Evolutionary conservation across 1,284 basidiomycete species (phyloP).

Genomic region (Marasmius oreades): DNA sequence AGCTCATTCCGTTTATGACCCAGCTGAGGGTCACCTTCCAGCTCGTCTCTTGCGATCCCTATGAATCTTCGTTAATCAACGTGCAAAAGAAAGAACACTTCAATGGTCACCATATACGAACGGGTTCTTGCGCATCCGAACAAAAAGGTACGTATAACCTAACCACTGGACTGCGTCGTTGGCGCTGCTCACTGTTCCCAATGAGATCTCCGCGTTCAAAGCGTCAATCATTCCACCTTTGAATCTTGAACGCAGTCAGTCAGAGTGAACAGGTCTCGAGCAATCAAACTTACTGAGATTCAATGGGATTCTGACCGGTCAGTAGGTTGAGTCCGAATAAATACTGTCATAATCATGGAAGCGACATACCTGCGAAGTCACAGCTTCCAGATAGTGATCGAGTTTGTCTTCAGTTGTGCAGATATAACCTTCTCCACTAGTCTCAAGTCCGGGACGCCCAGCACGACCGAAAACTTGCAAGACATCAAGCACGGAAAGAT

Average conservation of each 20-base stretch:
- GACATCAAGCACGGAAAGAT: slow-evolving; percentile 94
- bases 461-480: slow-evolving; percentile 97
- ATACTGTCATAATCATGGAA: slow-evolving; percentile 3
- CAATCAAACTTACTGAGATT: slow-evolving; percentile 73
- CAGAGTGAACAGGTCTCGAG: slow-evolving; percentile 5
- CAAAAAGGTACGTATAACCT: slow-evolving; percentile 96
- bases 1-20: slow-evolving; percentile 74
- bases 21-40: slow-evolving; percentile 76
- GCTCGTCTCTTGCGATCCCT: slow-evolving; percentile 80
- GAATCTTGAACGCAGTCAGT: slow-evolving; percentile 53
- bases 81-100: slow-evolving; percentile 3
- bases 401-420: slow-evolving; percentile 94
- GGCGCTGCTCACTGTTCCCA: slow-evolving; percentile 91
- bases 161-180: slow-evolving; percentile 93
- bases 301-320: slow-evolving; percentile 77
- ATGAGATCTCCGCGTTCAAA: slow-evolving; percentile 92
- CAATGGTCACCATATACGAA: slow-evolving; percentile 74
- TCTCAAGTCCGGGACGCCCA: slow-evolving; percentile 94
- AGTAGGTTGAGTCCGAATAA: not conserved
- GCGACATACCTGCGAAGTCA: slow-evolving; percentile 75
- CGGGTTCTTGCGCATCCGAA: slow-evolving; percentile 93
- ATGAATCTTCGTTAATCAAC: not conserved
- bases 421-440: slow-evolving; percentile 95
- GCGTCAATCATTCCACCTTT: slow-evolving; percentile 85
- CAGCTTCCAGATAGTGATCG: slow-evolving; percentile 86